phyloP scores from a whole-genome alignment of 768 basidiomycete species.

The Calocybe gangraenosa region DNA sequence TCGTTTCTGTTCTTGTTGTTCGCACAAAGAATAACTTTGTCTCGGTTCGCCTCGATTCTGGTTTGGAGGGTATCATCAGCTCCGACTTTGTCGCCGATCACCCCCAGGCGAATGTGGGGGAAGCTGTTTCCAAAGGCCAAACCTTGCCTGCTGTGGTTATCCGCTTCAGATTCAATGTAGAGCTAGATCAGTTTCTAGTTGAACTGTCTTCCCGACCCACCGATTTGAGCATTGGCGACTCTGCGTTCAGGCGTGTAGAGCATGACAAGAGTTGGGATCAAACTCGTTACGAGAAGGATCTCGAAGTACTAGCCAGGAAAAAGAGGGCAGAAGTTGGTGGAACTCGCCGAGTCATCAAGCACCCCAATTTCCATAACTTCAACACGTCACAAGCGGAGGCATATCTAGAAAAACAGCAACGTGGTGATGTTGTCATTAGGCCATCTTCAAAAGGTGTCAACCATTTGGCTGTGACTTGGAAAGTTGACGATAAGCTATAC shows the following conservation, averaged over 20 bases:
- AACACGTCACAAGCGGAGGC: conserved; percentile 87
- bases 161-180: conserved; percentile 58
- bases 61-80: conserved; percentile 79
- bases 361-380: conserved; percentile 97
- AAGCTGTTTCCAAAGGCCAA: conserved; percentile 71
- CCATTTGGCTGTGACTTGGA: conserved; percentile 98
- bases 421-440: conserved; percentile 94
- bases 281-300: conserved; percentile 59
- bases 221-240: conserved; percentile 63
- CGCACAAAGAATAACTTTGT: conserved; percentile 51
- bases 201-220: conserved; percentile 67
- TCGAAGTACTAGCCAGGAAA: conserved; percentile 72
- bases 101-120: conserved; percentile 32
- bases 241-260: conserved; percentile 53
- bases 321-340: conserved; percentile 81
- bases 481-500: conserved; percentile 92
- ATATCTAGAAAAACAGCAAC: conserved; percentile 83
- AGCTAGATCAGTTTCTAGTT: conserved; percentile 61
- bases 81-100: conserved; percentile 53
- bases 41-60: conserved; percentile 83
- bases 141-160: conserved; percentile 78
- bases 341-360: conserved; percentile 86
- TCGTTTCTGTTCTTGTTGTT: conserved; percentile 71
- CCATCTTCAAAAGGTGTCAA: conserved; percentile 92
- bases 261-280: conserved; percentile 65